Evolutionary conservation across 2,329 filamentous ascomycete genomes (phyloP), one percentile per base, ranked within the genome.

Genomic region (Harringtonia aguacate): DNA sequence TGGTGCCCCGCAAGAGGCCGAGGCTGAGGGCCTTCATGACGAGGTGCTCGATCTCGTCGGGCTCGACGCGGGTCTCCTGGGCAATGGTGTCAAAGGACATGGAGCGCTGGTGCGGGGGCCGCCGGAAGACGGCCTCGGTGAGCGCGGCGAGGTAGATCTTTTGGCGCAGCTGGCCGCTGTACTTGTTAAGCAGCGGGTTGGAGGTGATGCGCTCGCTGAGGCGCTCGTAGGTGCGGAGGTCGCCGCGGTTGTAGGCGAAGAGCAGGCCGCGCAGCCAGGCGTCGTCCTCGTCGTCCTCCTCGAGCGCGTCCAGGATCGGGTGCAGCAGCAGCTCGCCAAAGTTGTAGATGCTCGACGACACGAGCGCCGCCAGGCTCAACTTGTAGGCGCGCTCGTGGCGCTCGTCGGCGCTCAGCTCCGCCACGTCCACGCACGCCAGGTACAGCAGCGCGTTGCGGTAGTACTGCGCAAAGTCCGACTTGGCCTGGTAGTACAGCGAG

Each of bases 1-100:
- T 97, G 45, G 85, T 92, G 37, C 92, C 92, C 53, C 84, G 78
- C 53, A 98, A 69, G 54, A 98, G 70, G 1, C 92, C 92, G 54
- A 98, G 66, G 58, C 89, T 95, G 56, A 98, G 67, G n/a, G 92
- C 92, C 73, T 95, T 97, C 92, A 98, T 98, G 57, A 98, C 85
- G 51, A 98, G 69, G 62, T 97, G 90, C 72, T 98, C 92, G 54
- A 98, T 97, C 68, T 97, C 87, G 56, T 92, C 80, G 3, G 81
- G 78, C 54, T 80, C 77, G 41, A 98, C 89, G 66, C 95, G 94
- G 4, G 92, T 98, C 70, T 97, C 90, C 53, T 84, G 74, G 6
- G 85, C 78, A 58, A 98, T 95, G 40, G 87, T 86, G 42, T 72
- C 68, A 66, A 98, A 98, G 5, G 84, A 84, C 83, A 98, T 92